Evolutionary conservation across 495 filamentous ascomycete genomes (phyloP), one percentile per base, ranked within the genome.

Genomic region (Symbiotaphrina buchneri): DNA sequence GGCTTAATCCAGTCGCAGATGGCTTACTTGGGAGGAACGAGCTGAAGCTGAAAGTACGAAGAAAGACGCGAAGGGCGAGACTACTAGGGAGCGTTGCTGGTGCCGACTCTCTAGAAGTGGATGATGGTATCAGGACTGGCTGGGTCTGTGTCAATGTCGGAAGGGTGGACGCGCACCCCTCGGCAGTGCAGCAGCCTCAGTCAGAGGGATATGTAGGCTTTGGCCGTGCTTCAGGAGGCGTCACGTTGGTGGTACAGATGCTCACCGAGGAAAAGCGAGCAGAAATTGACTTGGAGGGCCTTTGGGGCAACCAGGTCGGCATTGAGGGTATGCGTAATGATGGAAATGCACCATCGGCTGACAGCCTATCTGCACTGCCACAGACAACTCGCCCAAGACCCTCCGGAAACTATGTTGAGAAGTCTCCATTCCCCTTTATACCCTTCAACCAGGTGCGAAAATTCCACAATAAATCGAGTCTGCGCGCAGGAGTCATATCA

Each of bases 81-180:
- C 50, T 93, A 31, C 47, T 87, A 19, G 74, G 71, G 10, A 60
- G 53, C 27, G 59, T 63, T 6, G 70, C 69, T 56, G 37, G 38
- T 65, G 47, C 51, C 58, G 51, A 10, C 41, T 51, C 22, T 41
- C 45, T 18, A 29, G 68, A 54, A 21, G 41, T 47, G 0, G 69
- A 90, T 41, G 82, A 92, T 41, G 84, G 81, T 1, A 77, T 91
- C 22, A 66, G 67, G 18, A 90, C 83, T 10, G 83, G 82, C 1
- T 97, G 87, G 87, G 76, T 97, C 6, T 97, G 90, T 51, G 77
- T 95, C 25, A 84, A 91, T 49, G 58, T 82, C 2, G 81, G 83
- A 1, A 59, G 61, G 10, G 62, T 91, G 8, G 37, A 44, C n/a
- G 54, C 65, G 32, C 44, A 51, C 17, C 44, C 47, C 3, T 43